These are phyloP conservation scores for Hirsutella rhossiliensis DNA, from an alignment of 2,329 filamentous ascomycete species.

Conservation along the genomic window DNA sequence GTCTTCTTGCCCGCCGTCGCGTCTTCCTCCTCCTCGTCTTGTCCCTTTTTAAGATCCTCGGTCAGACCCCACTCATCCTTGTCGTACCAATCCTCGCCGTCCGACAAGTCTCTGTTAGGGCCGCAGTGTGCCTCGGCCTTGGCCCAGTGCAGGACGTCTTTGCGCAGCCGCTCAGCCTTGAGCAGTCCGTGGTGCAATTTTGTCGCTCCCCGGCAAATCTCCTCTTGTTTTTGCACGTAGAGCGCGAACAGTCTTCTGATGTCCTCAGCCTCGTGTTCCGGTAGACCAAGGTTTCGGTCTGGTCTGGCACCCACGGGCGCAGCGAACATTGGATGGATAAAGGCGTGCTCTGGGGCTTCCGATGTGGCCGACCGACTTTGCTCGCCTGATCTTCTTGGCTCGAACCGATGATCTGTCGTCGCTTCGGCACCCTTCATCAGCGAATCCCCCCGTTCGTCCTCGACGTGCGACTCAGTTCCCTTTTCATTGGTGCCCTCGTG, in stretches of 20 bases:
- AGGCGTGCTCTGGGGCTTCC: slow-evolving; percentile 26
- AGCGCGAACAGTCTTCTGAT: slow-evolving; percentile 60
- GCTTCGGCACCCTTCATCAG: slow-evolving; percentile 3
- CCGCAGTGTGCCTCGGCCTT: slow-evolving; percentile 66
- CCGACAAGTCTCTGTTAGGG: slow-evolving; percentile 61
- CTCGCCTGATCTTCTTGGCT: background rate
- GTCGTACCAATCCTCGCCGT: slow-evolving; percentile 86
- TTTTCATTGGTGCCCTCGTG: background rate
- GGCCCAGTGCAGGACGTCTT: slow-evolving; percentile 60
- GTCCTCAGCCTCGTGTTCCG: slow-evolving; percentile 64
- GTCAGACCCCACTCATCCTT: slow-evolving; percentile 65
- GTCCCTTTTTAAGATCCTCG: slow-evolving; percentile 68
- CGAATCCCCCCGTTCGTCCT: slow-evolving; percentile 5
- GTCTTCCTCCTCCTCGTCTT: slow-evolving; percentile 74
- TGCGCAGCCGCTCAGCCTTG: slow-evolving; percentile 59
- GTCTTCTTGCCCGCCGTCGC: slow-evolving; percentile 49
- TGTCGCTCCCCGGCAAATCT: slow-evolving; percentile 60
- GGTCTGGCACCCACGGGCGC: slow-evolving; percentile 49
- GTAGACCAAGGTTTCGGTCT: slow-evolving; percentile 61
- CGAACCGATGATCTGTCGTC: slow-evolving; percentile 24
- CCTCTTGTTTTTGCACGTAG: slow-evolving; percentile 79
- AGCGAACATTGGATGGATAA: slow-evolving; percentile 64
- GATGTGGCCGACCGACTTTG: slow-evolving; percentile 4
- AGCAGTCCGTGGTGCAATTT: slow-evolving; percentile 60
- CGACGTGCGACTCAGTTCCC: background rate